These are phyloP conservation scores for Byssoonygena ceratinophila DNA, from an alignment of 2,329 filamentous ascomycete genomes.

Conservation along the genomic window DNA sequence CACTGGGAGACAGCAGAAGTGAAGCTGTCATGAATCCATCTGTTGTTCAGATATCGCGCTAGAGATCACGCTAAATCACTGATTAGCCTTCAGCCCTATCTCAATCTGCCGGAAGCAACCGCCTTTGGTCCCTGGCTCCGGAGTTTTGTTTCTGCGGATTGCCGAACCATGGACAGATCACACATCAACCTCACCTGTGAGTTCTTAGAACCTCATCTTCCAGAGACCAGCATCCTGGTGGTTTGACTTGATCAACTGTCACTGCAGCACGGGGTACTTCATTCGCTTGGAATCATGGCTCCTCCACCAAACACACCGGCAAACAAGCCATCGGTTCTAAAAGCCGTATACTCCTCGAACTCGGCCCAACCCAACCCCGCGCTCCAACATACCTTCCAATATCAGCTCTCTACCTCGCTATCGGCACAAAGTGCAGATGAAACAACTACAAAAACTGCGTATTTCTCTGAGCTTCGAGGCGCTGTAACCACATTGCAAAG, in stretches of 20 bases:
- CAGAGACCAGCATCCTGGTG: too few species aligned
- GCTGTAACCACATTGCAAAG: slow-evolving; percentile 44
- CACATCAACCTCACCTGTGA: too few species aligned
- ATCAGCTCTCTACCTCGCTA: slow-evolving; percentile 22
- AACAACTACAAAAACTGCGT: slow-evolving; percentile 41
- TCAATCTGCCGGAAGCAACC: not conserved
- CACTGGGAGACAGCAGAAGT: not conserved
- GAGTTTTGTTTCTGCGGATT: not conserved
- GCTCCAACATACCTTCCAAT: slow-evolving; percentile 27
- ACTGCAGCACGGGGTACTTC: not conserved
- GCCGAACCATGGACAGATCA: not conserved
- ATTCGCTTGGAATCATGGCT: slow-evolving; percentile 11
- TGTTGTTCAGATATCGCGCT: not conserved
- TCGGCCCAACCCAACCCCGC: slow-evolving; percentile 7
- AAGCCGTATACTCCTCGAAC: slow-evolving; percentile 18
- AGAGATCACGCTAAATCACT: not conserved
- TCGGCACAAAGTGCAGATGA: slow-evolving; percentile 13
- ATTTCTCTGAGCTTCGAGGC: slow-evolving; percentile 43
- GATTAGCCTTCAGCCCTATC: not conserved
- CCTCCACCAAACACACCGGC: slow-evolving; percentile 14
- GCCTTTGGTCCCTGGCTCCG: not conserved
- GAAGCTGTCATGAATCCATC: not conserved
- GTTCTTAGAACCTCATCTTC: too few species aligned
- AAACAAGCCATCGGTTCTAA: slow-evolving; percentile 15
- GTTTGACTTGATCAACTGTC: too few species aligned